Evolutionary conservation across 164 flowering plant species (phyloP), one percentile per base, ranked within the genome.

Genomic region (Warburgia ugandensis): DNA sequence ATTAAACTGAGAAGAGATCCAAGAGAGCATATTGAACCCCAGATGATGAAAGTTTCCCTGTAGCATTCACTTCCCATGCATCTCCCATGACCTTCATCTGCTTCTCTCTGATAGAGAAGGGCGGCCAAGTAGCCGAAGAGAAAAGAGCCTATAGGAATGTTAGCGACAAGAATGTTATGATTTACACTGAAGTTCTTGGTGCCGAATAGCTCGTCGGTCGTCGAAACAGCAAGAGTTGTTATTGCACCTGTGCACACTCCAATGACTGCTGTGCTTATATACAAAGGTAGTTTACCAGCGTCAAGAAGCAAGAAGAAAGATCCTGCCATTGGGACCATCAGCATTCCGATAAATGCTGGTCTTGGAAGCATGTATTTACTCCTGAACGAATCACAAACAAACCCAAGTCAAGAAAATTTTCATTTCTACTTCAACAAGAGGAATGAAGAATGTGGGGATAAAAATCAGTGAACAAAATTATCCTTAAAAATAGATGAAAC

Each of bases 141-240:
- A 41, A 81, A 80, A 2, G 98, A 92, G 1, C 98, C 96, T 0
- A 92, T 45, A 0, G 98, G 95, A 19, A 92, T 92, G 27, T 88
- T 92, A 0, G 73, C 76, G 2, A 92, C 86, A 38, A 92, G 54
- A 1, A 92, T 63, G 29, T 92, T 92, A 49, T 92, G 98, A 55
- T 92, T 88, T 1, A 88, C 58, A 3, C 94, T 67, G 54, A 92
- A 92, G 32, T 86, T 76, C 48, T 75, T 75, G 0, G 72, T 43
- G 1, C 96, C 98, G 33, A 92, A 92, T 3, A 92, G 75, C 60
- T 88, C 96, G 0, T 79, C 37, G 1, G 98, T 92, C 9, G 71
- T 60, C 21, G 88, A 60, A 1, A 85, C 94, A 0, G 96, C 59
- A 0, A 83, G 48, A 14, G 98, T 71, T 25, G 81, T 65, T 8